phyloP scores from a whole-genome alignment of 257 asterid species.

The Solanum pennellii region DNA sequence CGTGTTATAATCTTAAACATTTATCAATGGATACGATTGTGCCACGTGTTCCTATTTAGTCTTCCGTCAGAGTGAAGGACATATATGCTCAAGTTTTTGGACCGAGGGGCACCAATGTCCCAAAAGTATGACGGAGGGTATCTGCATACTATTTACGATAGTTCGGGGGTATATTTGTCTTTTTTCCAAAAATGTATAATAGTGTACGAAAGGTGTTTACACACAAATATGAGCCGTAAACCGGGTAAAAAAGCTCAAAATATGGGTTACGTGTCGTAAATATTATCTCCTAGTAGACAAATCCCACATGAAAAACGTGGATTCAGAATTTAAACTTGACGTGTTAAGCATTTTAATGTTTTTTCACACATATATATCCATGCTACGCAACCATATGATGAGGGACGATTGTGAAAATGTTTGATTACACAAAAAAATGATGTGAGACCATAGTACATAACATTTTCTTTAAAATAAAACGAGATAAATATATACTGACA shows the following conservation, averaged over 20 bases:
- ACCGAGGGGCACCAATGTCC: background rate
- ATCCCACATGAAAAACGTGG: background rate
- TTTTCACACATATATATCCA: background rate
- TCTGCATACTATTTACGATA: background rate
- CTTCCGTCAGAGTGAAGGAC: background rate
- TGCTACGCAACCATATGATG: background rate
- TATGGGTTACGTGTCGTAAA: too few species aligned
- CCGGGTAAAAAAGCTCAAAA: too few species aligned
- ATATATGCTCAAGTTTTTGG: background rate
- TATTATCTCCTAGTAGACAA: too few species aligned
- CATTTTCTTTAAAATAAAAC: background rate
- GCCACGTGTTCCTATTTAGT: background rate
- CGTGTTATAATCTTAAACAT: too few species aligned
- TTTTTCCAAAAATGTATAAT: too few species aligned
- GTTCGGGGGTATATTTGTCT: rapidly evolving
- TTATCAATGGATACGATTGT: background rate
- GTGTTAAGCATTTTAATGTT: background rate
- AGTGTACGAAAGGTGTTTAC: background rate
- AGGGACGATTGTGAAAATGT: background rate
- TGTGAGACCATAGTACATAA: background rate
- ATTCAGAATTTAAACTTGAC: background rate
- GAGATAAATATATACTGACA: background rate
- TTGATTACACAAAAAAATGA: background rate
- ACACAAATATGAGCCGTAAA: background rate
- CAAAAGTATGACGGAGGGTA: background rate